A percentile compares a stretch with the other conserved stretches of the same genome.
phyloP scores from a whole-genome alignment of 495 filamentous ascomycete genomes.

The Amphirosellinia nigrospora region DNA sequence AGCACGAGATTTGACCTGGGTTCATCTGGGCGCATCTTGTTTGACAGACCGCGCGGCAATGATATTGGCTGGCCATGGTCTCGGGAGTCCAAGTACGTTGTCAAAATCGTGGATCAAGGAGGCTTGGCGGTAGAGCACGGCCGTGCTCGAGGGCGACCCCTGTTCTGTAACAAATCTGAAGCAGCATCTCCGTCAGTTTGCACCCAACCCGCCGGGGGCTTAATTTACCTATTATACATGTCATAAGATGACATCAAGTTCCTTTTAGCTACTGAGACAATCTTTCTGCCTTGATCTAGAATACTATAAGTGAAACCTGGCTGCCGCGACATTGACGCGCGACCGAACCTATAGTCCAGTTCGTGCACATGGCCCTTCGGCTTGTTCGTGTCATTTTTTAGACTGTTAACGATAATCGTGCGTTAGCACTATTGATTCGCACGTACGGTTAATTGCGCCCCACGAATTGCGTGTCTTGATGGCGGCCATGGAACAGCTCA shows the following conservation, averaged over 20 bases:
- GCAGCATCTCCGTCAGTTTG: slow-evolving; percentile 41
- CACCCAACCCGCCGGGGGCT: neutral
- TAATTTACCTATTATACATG: slow-evolving; percentile 16
- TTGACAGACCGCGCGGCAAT: slow-evolving; percentile 34
- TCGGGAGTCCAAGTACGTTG: slow-evolving; percentile 24
- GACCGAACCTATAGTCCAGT: neutral
- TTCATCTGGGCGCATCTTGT: slow-evolving; percentile 2
- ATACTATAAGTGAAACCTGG: slow-evolving; percentile 1
- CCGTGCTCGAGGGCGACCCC: slow-evolving; percentile 40
- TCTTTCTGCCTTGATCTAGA: neutral
- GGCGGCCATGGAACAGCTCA: neutral
- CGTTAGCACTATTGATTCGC: neutral
- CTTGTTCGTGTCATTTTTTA: neutral
- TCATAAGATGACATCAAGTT: slow-evolving; percentile 23
- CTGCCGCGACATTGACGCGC: neutral
- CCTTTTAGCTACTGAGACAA: slow-evolving; percentile 13
- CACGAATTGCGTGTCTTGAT: neutral
- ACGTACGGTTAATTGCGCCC: neutral
- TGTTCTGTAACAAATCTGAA: slow-evolving; percentile 58
- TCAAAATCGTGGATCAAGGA: slow-evolving; percentile 6
- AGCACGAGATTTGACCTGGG: neutral
- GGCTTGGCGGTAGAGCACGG: slow-evolving; percentile 10
- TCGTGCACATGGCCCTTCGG: neutral
- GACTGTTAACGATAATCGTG: neutral
- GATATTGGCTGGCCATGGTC: slow-evolving; percentile 41